phyloP scores from a whole-genome alignment of 768 basidiomycete genomes.

The Cystofilobasidium ferigula region DNA sequence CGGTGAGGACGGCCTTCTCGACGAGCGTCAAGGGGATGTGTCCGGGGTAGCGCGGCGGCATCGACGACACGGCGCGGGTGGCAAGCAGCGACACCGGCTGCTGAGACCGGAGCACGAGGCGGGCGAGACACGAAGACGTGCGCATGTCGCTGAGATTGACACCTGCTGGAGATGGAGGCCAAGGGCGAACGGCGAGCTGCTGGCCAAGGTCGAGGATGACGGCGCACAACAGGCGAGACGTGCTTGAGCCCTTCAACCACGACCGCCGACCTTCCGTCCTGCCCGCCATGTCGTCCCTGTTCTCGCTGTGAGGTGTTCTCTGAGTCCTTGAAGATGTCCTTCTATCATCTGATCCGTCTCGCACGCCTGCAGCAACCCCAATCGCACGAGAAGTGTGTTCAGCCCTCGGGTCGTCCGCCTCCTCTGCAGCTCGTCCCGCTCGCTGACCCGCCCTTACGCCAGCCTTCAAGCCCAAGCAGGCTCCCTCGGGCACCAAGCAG shows the following conservation, averaged over 20 bases:
- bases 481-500: slow-evolving; percentile 92
- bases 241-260: background rate
- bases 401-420: background rate
- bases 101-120: background rate
- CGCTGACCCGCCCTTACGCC: background rate
- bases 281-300: slow-evolving; percentile 22
- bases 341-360: too few species aligned
- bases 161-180: background rate
- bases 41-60: slow-evolving; percentile 24
- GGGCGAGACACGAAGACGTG: background rate
- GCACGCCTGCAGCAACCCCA: slow-evolving; percentile 4
- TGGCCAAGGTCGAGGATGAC: background rate
- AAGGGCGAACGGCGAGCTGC: background rate
- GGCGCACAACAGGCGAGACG: background rate
- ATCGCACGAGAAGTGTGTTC: slow-evolving; percentile 25
- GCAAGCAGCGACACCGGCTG: background rate
- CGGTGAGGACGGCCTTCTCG: slow-evolving; percentile 73
- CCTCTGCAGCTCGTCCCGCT: background rate
- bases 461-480: slow-evolving; percentile 87
- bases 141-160: background rate
- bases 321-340: too few species aligned
- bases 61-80: slow-evolving; percentile 10
- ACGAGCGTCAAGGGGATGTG: slow-evolving; percentile 60
- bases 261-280: background rate
- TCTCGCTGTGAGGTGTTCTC: slow-evolving; percentile 26